Conservation (phyloP, 306 rosid genomes). For the Quillaja saponaria region DNA sequence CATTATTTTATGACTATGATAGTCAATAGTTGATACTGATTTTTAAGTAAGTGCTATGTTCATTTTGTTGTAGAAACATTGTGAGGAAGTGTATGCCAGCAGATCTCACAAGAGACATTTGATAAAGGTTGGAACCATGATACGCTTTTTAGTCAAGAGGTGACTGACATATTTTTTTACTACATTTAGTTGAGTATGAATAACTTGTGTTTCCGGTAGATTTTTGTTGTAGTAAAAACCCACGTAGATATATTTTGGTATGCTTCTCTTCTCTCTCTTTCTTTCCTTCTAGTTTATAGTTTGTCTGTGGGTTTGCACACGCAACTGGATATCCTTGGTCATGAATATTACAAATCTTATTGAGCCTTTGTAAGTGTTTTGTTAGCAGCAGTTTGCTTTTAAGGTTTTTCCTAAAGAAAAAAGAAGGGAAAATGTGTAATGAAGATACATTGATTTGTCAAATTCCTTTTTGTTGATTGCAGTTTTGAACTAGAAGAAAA, state of each 20-base stretch:
- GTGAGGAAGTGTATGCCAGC: conserved; percentile 60
- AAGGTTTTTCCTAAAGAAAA: too few species aligned
- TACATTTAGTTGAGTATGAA: background rate
- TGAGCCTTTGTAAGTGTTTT: too few species aligned
- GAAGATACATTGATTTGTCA: too few species aligned
- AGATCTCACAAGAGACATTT: conserved; percentile 69
- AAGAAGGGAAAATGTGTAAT: too few species aligned
- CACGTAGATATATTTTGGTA: background rate
- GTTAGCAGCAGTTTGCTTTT: too few species aligned
- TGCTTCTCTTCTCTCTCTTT: background rate
- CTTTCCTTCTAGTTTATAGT: background rate
- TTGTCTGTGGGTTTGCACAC: background rate
- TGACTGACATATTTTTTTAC: conserved; percentile 27
- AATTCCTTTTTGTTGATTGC: background rate
- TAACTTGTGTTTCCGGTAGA: too few species aligned
- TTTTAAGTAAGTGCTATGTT: conserved; percentile 20
- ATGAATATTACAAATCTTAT: too few species aligned
- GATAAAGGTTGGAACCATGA: conserved; percentile 72
- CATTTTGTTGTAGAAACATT: conserved; percentile 55
- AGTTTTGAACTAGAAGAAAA: background rate
- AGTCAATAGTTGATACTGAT: background rate
- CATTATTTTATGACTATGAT: background rate
- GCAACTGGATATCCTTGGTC: too few species aligned
- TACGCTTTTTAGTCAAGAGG: conserved; percentile 80
- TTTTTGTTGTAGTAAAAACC: too few species aligned